Evolutionary conservation across 2,329 filamentous ascomycete genomes (phyloP).

Genomic region (Zelopaecilomyces penicillatus): DNA sequence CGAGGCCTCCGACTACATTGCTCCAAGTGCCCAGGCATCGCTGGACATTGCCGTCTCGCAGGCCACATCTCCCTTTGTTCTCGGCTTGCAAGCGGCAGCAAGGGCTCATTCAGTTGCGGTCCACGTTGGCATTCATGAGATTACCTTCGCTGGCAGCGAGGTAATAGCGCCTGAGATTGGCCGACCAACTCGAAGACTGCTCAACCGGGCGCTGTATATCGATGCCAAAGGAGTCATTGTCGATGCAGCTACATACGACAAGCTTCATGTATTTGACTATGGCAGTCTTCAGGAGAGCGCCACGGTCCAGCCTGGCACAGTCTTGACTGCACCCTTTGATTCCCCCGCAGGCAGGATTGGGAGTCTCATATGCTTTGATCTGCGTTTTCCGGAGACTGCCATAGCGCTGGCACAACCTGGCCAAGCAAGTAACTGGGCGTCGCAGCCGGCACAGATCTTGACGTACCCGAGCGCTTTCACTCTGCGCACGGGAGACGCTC

Average conservation of each 20-base stretch:
- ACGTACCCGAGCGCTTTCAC: constrained; percentile 90
- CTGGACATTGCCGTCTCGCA: constrained; percentile 62
- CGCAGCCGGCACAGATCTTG: constrained; percentile 57
- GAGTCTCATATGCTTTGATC: constrained; percentile 80
- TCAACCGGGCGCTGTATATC: constrained; percentile 48
- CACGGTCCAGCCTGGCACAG: constrained; percentile 59
- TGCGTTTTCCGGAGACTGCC: constrained; percentile 72
- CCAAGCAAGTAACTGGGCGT: constrained; percentile 20
- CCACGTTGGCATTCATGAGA: constrained; percentile 82
- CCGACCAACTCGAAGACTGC: constrained; percentile 23
- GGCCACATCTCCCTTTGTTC: constrained; percentile 61
- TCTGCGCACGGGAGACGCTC: constrained; percentile 70
- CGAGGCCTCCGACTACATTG: constrained; percentile 87
- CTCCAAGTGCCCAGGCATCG: constrained; percentile 56
- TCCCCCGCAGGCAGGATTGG: constrained; percentile 68
- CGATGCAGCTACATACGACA: constrained; percentile 57
- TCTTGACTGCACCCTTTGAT: constrained; percentile 61
- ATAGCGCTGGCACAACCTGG: constrained; percentile 50
- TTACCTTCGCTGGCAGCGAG: constrained; percentile 25
- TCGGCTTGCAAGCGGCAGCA: constrained; percentile 64
- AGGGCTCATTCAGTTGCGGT: constrained; percentile 57
- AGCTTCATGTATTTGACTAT: constrained; percentile 83
- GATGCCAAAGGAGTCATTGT: constrained; percentile 33
- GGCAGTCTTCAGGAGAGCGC: constrained; percentile 39
- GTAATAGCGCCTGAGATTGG: constrained; percentile 3